phyloP scores from a whole-genome alignment of 148 eudicot genomes.

The Fagopyrum homotropicum region DNA sequence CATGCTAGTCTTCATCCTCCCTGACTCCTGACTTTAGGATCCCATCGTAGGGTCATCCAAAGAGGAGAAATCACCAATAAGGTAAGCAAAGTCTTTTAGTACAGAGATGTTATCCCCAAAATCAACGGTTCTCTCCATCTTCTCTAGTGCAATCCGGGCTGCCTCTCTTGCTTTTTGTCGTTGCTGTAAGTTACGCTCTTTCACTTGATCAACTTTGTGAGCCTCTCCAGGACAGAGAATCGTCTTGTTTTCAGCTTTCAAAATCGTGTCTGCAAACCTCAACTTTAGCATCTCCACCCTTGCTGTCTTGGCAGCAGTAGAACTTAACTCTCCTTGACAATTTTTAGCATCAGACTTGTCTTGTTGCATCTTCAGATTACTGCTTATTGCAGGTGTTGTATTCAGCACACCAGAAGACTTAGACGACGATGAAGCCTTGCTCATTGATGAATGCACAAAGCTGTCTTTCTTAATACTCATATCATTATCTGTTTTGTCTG shows the following conservation, averaged over 20 bases:
- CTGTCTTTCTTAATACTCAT: too few relatives aligned
- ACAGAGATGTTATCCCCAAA: not conserved
- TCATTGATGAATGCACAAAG: too few relatives aligned
- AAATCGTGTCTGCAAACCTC: constrained; percentile 6
- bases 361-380: too few relatives aligned
- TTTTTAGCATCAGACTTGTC: too few relatives aligned
- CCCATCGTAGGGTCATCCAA: not conserved
- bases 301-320: not conserved
- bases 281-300: not conserved
- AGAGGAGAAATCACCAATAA: constrained; percentile 3
- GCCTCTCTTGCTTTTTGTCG: constrained; percentile 12
- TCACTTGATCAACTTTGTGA: not conserved
- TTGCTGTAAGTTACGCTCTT: too few relatives aligned
- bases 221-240: not conserved
- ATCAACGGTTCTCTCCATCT: constrained; percentile 13
- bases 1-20: constrained; percentile 5
- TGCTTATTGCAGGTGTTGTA: too few relatives aligned
- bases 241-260: constrained; percentile 1
- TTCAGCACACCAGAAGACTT: too few relatives aligned
- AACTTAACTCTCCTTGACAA: too few relatives aligned
- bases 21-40: constrained; percentile 3
- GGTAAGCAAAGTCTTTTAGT: constrained; percentile 3
- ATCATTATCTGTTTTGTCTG: too few relatives aligned
- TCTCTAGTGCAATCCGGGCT: constrained; percentile 10
- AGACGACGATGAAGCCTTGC: too few relatives aligned